Evolutionary conservation across 768 basidiomycete genomes (phyloP), one percentile per base, ranked within the genome.

Genomic region (Mycena rebaudengoi): DNA sequence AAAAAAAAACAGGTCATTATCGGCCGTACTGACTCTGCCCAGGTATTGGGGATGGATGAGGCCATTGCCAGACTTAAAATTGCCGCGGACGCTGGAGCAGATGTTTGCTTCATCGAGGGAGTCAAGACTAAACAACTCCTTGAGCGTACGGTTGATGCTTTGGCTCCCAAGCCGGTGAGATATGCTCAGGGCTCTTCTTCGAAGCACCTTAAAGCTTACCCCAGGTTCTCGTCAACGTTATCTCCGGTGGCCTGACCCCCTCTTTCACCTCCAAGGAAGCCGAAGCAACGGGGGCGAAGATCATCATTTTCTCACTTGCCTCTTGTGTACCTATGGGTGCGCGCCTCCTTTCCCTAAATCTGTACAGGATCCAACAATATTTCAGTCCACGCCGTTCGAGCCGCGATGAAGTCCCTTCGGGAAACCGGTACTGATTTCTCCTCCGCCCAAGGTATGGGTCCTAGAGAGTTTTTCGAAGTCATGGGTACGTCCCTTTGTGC

Each of bases 21-120:
- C 67, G 91, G 89, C 13, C 85, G 91, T 46, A 92, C 91, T 4
- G 91, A 92, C 72, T 90, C 90, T 2, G 90, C 90, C 1, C 91
- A 92, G 72, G 89, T 89, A 7, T 80, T 91, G 28, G 91, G 91
- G 28, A 91, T 91, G 90, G 90, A 92, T 25, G 91, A 92, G 75
- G 91, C 91, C 0, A 58, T 91, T 50, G 75, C 70, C 10, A 85
- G 91, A 28, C 79, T 92, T 61, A 86, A 88, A 73, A 82, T 92
- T 21, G 91, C 91, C 10, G 85, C 89, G 0, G 88, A 88, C 60
- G 88, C 85, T 11, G 91, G 91, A 29, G 91, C 91, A 0, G 91
- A 93, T 69, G 90, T 91, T 13, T 92, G 90, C 74, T 94, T 93
- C 76, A 91, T 92, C 33, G 91, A 92, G 73, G 91, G 91, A 40